Evolutionary conservation across 805 yeast species (phyloP).

Genomic region (Candida saitoana): DNA sequence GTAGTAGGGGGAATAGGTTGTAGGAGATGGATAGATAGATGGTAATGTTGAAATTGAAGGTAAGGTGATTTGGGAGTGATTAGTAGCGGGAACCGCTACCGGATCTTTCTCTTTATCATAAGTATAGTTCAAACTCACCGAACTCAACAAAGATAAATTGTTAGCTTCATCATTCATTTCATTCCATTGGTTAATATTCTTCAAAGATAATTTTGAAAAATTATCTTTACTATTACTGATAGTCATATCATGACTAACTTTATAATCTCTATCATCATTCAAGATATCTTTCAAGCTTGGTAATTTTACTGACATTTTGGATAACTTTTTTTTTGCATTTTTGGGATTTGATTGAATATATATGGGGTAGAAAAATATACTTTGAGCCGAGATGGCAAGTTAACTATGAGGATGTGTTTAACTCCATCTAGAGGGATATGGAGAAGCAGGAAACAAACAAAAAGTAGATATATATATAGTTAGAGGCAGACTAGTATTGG

Average conservation of each 20-base stretch:
- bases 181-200: not conserved
- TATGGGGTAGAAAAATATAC: slow-evolving; percentile 1
- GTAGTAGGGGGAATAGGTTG: slow-evolving; percentile 1
- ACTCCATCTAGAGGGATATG: too few species aligned
- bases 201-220: not conserved
- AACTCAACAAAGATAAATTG: not conserved
- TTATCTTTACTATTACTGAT: not conserved
- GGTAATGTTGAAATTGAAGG: slow-evolving; percentile 8
- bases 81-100: too few species aligned
- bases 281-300: not conserved
- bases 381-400: slow-evolving; percentile 1
- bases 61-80: not conserved
- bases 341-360: not conserved
- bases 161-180: not conserved
- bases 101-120: not conserved
- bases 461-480: not conserved
- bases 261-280: not conserved
- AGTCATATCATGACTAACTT: not conserved
- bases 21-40: slow-evolving; percentile 7
- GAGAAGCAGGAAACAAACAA: not conserved
- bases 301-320: not conserved
- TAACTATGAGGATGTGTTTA: too few species aligned
- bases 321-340: not conserved
- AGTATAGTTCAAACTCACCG: not conserved
- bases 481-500: not conserved